Base-by-base conservation (phyloP, 371 early-diverging fungal genomes). In the Zychaea mexicana region DNA sequence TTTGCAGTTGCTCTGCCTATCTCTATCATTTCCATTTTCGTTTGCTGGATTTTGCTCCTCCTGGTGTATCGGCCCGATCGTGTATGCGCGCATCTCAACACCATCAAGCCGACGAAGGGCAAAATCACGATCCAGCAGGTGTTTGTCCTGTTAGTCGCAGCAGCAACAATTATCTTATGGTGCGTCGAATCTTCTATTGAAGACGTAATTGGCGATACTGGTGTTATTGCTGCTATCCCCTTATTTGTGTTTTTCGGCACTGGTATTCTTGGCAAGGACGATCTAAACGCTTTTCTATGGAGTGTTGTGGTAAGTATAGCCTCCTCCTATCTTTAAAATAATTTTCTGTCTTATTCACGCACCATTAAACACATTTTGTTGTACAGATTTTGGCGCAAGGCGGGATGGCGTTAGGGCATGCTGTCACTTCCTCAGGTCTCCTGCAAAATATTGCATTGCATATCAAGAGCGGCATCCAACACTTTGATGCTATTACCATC, bases 251-350 rank as follows among this genome's bases (percentile, higher is more conserved):
- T 96, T 71, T 98, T 95, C 75, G 89, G 89, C 19, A 88, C 93
- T 7, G 94, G 94, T 17, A 80, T 96, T n/a, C 81, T 98, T 52
- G 87, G 85, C 67, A 97, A 98, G 73, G 93, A 94, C 60, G 98
- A 98, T 68, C 92, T 95, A 69, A 96, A 98, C 76, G 89, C 86
- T 66, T 93, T 94, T 66, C 70, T 92, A 63, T 94, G 94, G 94
- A 90, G 92, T 21, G 97, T 97, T 3, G 90, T 97, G 55, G 63
- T 63, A 56, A 63, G 63, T 45, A n/a, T n/a, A n/a, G n/a, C n/a
- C n/a, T 42, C 12, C 24, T 45, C 19, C 3, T 0, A 21, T 47
- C n/a, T 47, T 49, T 49, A 22, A 22, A 5, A 49, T 54, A 0
- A n/a, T 54, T 2, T 54, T 6, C 17, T 95, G 30, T 42, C 15